Evolutionary conservation across 2,329 filamentous ascomycete species (phyloP), one percentile per base, ranked within the genome.

Genomic region (Teratosphaeria pseudoeucalypti): DNA sequence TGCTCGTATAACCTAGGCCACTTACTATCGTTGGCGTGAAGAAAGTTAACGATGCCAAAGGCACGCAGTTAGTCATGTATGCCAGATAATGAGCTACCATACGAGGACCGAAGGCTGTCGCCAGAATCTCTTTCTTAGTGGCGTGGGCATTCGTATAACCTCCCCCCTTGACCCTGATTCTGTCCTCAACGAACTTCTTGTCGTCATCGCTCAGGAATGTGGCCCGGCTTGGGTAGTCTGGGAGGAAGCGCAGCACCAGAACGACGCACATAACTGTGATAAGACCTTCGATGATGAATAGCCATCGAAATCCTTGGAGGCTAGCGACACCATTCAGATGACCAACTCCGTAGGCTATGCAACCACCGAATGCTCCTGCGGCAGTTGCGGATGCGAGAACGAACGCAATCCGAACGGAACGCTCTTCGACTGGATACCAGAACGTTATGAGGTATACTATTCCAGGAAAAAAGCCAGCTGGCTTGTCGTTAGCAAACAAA

Each of bases 321-420:
- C 72, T 72, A 4, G 67, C 71, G 10, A 67, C 65, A 9, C 72
- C 71, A 61, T 75, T 72, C 61, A 75, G 73, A 56, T 84, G 60
- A 84, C 84, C 70, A 87, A 90, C 2, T 89, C 79, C 81, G 59
- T 81, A 84, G 1, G 83, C 84, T 66, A 77, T 78, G 7, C 80
- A 75, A 2, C 81, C 81, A 3, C 80, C 80, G 65, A 83, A 82
- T 0, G 79, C 79, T 37, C 73, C 78, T 63, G 71, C 81, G 64
- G 76, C 79, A 70, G 81, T 82, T n/a, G 71, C 84, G 73, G 75
- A 84, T 70, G 67, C 80, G 56, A 81, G 71, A 67, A 79, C 76
- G 37, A 39, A 39, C 37, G 37, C 37, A 11, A 39, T 39, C 11
- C 37, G 37, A 12, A 3, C 16, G 37, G 37, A 39, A 12, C 10